Base-by-base conservation (phyloP, 805 yeast species). In the Ogataea naganishii region DNA sequence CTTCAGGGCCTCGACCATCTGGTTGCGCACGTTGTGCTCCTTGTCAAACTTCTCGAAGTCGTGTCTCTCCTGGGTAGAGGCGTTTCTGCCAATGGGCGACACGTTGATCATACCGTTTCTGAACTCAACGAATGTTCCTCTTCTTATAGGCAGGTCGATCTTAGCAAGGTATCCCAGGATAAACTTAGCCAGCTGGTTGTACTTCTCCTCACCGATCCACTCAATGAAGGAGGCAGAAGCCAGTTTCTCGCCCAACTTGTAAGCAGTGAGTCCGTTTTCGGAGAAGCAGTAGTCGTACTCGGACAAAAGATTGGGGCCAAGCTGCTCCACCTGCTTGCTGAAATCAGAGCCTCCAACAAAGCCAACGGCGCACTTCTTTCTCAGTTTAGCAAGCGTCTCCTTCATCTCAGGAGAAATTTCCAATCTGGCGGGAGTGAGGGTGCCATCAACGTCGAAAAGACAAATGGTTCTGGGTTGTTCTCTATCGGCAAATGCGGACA, bases 101-200 rank as follows among this genome's bases (percentile, higher is more conserved):
- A 92, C 85, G 64, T 92, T 92, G 63, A 92, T 83, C 95, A 92
- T 88, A 61, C 99, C 99, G 61, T 92, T 92, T 76, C 99, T 84
- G 74, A 92, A 92, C 71, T 92, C 99, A 46, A 92, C 66, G 63
- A 92, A 92, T 37, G 99, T 92, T 61, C 99, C 99, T 70, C 96
- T 85, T 77, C 96, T 85, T 58, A 81, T 72, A 53, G 99, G 99
- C 45, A 92, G 60, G 43, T 92, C 97, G 33, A 92, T 58, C 26
- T 80, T 80, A 32, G 95, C 58, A 46, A 92, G 70, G 69, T 92
- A 88, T 46, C 72, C 74, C 53, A 92, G 70, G 53, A 85, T 75
- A 66, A 85, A 92, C 63, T 75, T 79, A 51, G 75, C 85, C 47
- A 92, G 72, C 64, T 77, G 71, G 69, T 83, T 86, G 76, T 92